These are phyloP conservation scores for Didymosphaeria variabile DNA, from an alignment of 2,329 filamentous ascomycete species.

Conservation along the genomic window DNA sequence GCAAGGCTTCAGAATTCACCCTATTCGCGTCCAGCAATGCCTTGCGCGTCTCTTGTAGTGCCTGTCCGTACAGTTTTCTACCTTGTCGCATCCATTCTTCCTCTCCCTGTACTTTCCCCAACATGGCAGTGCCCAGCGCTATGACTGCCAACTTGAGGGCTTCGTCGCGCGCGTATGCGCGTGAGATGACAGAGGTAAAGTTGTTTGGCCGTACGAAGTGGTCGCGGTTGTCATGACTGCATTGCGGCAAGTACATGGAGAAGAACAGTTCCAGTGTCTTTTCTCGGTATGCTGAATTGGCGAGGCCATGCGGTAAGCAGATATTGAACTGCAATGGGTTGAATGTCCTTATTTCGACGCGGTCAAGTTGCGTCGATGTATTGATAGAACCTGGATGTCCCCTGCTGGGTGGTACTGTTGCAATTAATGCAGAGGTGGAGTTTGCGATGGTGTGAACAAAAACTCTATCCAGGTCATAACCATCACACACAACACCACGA, in stretches of 20 bases:
- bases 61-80: conserved; percentile 35
- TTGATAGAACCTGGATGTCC: not conserved
- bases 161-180: conserved; percentile 32
- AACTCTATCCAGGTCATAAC: conserved; percentile 69
- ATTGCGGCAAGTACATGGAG: conserved; percentile 29
- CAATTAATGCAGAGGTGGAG: conserved; percentile 6
- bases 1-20: conserved; percentile 32
- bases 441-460: conserved; percentile 59
- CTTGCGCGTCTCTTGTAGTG: conserved; percentile 32
- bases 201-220: conserved; percentile 15
- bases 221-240: conserved; percentile 17
- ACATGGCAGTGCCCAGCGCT: conserved; percentile 35
- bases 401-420: not conserved
- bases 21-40: conserved; percentile 29
- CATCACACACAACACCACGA: conserved; percentile 67
- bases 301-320: conserved; percentile 25
- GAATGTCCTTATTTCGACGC: not conserved
- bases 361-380: not conserved
- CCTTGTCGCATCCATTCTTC: conserved; percentile 28
- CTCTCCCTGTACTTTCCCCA: conserved; percentile 31
- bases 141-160: conserved; percentile 35
- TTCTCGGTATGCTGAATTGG: conserved; percentile 33
- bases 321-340: not conserved
- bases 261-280: conserved; percentile 34
- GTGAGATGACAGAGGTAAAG: conserved; percentile 27